Evolutionary conservation across 169 alveolate species (phyloP), one percentile per base, ranked within the genome.

Genomic region (Plasmodium sp.): DNA sequence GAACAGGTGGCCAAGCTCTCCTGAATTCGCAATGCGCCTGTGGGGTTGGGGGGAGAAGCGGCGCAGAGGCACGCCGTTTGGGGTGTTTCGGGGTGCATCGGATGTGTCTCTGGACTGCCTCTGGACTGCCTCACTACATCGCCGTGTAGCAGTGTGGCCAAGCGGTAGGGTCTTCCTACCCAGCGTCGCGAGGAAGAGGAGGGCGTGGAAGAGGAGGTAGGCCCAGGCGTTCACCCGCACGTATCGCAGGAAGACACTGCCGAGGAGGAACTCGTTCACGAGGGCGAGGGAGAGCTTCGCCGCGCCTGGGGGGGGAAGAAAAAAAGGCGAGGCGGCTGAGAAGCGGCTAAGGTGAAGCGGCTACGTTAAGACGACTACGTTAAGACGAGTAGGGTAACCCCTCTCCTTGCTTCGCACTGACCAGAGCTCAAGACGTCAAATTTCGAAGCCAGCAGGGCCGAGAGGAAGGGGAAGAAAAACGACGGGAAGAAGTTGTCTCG

Each of bases 401-500:
- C 12, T 5, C 39, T 12, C 67, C n/a, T 31, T 18, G 7, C 45
- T 48, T 48, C 75, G n/a, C 45, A 71, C 92, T 10, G 9, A 84
- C 92, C 92, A 41, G 31, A 31, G 31, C 72, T 39, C 14, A 84
- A 14, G 2, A 84, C 4, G 18, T 33, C 41, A 71, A 36, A 84
- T 62, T 84, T 84, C 10, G 3, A 22, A 36, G 18, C 31, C 92
- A 84, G 27, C 3, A 84, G 92, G 72, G 80, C 41, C 5, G 83
- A 84, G 31, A 84, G 43, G 34, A 84, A 62, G 7, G 92, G 92
- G 14, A 84, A 62, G 71, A 84, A 84, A 84, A 71, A 84, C 16
- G 54, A 43, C 6, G 48, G 31, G 36, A 84, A 84, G n/a, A 84
- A 14, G 82, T 84, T 84, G 6, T 12, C 18, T 2, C 72, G 16